phyloP scores from a whole-genome alignment of 305 asterid species.

The Rubia peregrina region DNA sequence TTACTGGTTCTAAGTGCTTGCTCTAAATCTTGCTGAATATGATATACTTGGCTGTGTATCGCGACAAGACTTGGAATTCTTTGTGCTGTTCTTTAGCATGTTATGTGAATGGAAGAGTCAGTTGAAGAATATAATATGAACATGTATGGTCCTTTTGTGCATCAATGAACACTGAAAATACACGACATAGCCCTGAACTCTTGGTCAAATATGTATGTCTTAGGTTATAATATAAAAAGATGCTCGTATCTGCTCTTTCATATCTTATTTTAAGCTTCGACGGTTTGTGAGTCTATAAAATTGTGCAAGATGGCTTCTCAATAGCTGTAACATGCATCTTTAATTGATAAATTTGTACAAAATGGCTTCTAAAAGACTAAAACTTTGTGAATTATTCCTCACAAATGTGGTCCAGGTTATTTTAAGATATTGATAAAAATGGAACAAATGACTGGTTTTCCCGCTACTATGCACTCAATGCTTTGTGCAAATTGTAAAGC shows the following conservation, averaged over 20 bases:
- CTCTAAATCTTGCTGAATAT: too few species aligned
- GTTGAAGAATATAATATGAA: not conserved
- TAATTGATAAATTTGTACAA: not conserved
- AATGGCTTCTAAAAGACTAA: not conserved
- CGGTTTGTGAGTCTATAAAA: not conserved
- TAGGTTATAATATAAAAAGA: too few species aligned
- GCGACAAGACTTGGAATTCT: too few species aligned
- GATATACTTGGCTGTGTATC: too few species aligned
- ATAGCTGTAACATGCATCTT: not conserved
- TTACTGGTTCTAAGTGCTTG: too few species aligned
- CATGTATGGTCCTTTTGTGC: not conserved
- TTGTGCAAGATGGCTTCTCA: not conserved
- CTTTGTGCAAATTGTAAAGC: not conserved
- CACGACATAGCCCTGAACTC: not conserved
- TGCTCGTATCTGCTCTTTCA: not conserved
- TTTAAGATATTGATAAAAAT: not conserved
- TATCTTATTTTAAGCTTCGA: not conserved
- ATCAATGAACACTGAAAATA: too few species aligned
- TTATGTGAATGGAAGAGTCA: not conserved
- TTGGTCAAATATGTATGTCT: not conserved
- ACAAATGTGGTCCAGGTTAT: not conserved
- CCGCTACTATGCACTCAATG: not conserved
- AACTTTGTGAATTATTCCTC: not conserved
- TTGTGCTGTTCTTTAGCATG: not conserved
- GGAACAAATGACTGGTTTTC: not conserved